A percentile compares a stretch with the other conserved stretches of the same genome.
These are phyloP conservation scores for Kwoniella shivajii DNA, from an alignment of 1,284 basidiomycete genomes.

Conservation along the genomic window DNA sequence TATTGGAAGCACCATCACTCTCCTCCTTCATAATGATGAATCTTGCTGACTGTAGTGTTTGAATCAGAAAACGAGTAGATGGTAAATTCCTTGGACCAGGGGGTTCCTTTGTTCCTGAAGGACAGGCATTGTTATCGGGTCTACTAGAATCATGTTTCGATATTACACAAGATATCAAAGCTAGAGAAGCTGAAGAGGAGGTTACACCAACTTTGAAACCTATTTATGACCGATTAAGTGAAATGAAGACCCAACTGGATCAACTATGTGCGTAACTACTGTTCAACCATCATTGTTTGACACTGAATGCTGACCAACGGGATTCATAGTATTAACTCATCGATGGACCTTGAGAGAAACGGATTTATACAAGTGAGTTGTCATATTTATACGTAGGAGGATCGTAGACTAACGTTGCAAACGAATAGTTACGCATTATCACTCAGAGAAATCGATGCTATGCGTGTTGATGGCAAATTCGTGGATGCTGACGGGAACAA, in stretches of 20 bases:
- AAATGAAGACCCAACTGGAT: conserved; percentile 65
- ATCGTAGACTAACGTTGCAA: conserved; percentile 20
- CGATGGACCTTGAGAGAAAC: conserved; percentile 97
- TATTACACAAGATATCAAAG: conserved; percentile 92
- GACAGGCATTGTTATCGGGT: conserved; percentile 75
- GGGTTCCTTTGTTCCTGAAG: conserved; percentile 80
- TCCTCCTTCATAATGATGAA: too few relatives aligned
- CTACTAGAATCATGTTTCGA: conserved; percentile 97
- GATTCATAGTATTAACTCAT: conserved; percentile 84
- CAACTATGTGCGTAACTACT: conserved; percentile 41
- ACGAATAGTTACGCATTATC: conserved; percentile 85
- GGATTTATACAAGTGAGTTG: conserved; percentile 76
- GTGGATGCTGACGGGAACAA: conserved; percentile 90
- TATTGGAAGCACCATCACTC: too few relatives aligned
- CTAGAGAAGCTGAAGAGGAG: conserved; percentile 87
- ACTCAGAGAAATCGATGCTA: conserved; percentile 93
- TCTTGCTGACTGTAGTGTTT: background rate
- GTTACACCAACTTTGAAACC: conserved; percentile 86
- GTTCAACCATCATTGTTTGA: background rate
- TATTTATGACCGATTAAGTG: conserved; percentile 88
- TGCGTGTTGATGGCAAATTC: conserved; percentile 96
- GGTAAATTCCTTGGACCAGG: conserved; percentile 94
- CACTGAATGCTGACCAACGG: too few relatives aligned
- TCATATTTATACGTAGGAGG: too few relatives aligned
- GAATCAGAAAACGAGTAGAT: conserved; percentile 88